Evolutionary conservation across 2,329 filamentous ascomycete species (phyloP).

Genomic region (Ascochyta rabiei): DNA sequence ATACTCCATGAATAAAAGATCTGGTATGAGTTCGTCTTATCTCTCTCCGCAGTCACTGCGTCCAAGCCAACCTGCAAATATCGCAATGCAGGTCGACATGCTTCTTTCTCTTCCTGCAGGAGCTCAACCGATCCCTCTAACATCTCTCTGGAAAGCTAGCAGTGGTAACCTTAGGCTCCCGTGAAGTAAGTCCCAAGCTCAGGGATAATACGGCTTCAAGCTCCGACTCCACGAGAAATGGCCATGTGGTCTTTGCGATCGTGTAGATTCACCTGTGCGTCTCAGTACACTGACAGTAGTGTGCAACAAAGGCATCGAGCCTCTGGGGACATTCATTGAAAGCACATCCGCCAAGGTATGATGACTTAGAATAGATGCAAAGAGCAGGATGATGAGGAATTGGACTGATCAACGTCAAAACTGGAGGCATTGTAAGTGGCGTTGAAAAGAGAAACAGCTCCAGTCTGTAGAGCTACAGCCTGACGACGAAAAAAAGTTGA

Average conservation of each 20-base stretch:
- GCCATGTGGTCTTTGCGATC: slow-evolving; percentile 30
- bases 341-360: slow-evolving; percentile 47
- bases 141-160: slow-evolving; percentile 21
- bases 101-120: slow-evolving; percentile 23
- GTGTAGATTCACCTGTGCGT: slow-evolving; percentile 27
- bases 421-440: slow-evolving; percentile 12
- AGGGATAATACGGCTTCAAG: slow-evolving; percentile 33
- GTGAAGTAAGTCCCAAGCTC: slow-evolving; percentile 24
- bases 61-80: slow-evolving; percentile 33
- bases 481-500: slow-evolving; percentile 22
- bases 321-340: slow-evolving; percentile 23
- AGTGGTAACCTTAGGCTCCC: slow-evolving; percentile 30
- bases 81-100: slow-evolving; percentile 33
- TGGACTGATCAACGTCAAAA: slow-evolving; percentile 26
- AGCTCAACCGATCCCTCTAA: slow-evolving; percentile 24
- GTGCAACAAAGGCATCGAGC: slow-evolving; percentile 34
- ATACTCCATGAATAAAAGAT: slow-evolving; percentile 48
- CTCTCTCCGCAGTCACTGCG: slow-evolving; percentile 13
- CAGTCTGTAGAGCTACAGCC: slow-evolving; percentile 43
- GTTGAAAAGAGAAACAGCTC: slow-evolving; percentile 34
- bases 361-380: slow-evolving; percentile 43
- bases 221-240: slow-evolving; percentile 32
- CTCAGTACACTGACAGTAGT: slow-evolving; percentile 39
- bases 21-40: slow-evolving; percentile 18
- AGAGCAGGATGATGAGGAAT: slow-evolving; percentile 44